Base-by-base conservation (phyloP, 768 basidiomycete species). In the Boletus sp. region DNA sequence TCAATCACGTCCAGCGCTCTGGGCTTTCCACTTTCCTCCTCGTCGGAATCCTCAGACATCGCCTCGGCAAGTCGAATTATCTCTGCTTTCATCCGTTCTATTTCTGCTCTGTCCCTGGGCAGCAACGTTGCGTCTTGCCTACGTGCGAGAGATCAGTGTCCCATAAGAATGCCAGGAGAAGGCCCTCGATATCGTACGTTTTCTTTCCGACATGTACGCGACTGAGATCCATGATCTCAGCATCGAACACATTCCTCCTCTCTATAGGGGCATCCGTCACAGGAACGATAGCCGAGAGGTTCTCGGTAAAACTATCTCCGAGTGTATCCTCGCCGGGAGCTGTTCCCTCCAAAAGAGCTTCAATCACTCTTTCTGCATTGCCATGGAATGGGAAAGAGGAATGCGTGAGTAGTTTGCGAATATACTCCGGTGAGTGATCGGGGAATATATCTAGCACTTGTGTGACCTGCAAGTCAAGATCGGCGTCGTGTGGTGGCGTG, bases 371-470 rank as follows among this genome's bases (percentile, higher is more conserved):
- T 60, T 90, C 88, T 2, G 82, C 74, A 33, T 78, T 77, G 2
- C 80, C 78, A n/a, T 66, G 63, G 61, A 82, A 87, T 7, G 77
- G 68, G 23, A 72, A 77, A 29, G 70, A 75, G 3, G 76, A 68
- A 51, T 81, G 77, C 13, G 58, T 52, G 13, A 93, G 76, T 19
- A 90, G 72, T 19, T 75, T 77, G 34, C 79, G 78, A 47, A 93
- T 72, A 61, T 92, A 88, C 3, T 64, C 63, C 0, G 79, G 73
- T 0, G 79, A 67, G 27, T 81, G 72, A 40, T 89, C 79, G 0
- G 90, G 88, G 34, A 94, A 74, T 56, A 93, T 83, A 58, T 90
- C 90, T 13, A 89, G 76, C 11, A 93, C 83, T 60, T 91, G 86
- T 0, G 80, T 75, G 27, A 88, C 74, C 47, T 84, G 79, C 23